Conservation (phyloP, 2,329 filamentous ascomycete species). For the Sclerotinia trifoliorum region DNA sequence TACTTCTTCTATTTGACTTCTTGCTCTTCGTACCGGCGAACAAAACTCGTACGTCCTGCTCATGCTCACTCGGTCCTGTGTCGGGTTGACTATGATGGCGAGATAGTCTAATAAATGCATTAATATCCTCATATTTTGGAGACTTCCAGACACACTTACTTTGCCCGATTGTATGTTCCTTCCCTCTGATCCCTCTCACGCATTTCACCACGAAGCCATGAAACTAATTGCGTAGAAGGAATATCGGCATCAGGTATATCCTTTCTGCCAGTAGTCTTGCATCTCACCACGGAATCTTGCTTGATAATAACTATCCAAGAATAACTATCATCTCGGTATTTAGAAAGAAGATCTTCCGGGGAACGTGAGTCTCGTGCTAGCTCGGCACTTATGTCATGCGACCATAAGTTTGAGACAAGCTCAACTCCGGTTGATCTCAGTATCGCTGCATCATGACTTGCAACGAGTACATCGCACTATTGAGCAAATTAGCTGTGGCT, state of each 20-base stretch:
- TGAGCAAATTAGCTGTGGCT: conserved; percentile 12
- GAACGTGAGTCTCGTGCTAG: conserved; percentile 76
- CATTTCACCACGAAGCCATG: conserved; percentile 78
- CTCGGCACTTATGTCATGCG: conserved; percentile 82
- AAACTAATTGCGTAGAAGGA: conserved; percentile 67
- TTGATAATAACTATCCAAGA: conserved; percentile 90
- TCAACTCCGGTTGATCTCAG: conserved; percentile 75
- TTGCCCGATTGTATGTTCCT: conserved; percentile 46
- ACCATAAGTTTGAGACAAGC: conserved; percentile 76
- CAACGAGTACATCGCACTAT: conserved; percentile 84
- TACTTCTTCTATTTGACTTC: conserved; percentile 83
- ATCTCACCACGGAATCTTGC: conserved; percentile 71
- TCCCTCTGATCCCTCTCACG: conserved; percentile 71
- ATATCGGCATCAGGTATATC: conserved; percentile 76
- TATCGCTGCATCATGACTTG: conserved; percentile 77
- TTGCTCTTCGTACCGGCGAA: conserved; percentile 80
- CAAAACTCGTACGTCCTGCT: conserved; percentile 81
- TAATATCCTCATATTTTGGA: background rate
- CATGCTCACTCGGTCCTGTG: conserved; percentile 43
- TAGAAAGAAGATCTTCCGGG: conserved; percentile 73
- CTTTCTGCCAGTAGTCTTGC: conserved; percentile 74
- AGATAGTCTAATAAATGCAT: conserved; percentile 33
- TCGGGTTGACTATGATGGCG: conserved; percentile 35
- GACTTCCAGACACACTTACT: background rate
- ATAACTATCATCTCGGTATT: conserved; percentile 74